Evolutionary conservation across 768 basidiomycete genomes (phyloP).

Genomic region (Leccinellum rugosiceps): DNA sequence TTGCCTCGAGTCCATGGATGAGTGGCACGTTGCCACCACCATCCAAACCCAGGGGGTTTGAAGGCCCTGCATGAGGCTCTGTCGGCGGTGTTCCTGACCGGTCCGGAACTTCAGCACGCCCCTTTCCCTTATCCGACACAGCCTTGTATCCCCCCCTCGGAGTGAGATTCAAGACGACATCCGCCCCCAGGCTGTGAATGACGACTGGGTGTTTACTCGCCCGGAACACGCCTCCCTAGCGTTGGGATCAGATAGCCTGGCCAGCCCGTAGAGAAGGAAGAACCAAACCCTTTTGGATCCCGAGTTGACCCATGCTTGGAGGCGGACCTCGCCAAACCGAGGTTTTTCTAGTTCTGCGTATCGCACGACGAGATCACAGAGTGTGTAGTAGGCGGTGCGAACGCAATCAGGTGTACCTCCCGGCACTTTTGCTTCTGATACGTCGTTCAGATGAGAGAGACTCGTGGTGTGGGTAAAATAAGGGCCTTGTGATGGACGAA

Average conservation of each 20-base stretch:
- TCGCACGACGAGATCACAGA: slow-evolving; percentile 29
- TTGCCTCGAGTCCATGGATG: neutral
- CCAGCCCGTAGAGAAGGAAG: neutral
- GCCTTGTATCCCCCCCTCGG: slow-evolving; percentile 27
- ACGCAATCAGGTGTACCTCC: slow-evolving; percentile 22
- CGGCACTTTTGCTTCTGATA: slow-evolving; percentile 20
- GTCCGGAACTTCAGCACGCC: slow-evolving; percentile 4
- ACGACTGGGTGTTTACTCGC: slow-evolving; percentile 21
- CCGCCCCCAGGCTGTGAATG: slow-evolving; percentile 26
- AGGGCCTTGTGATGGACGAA: slow-evolving; percentile 17
- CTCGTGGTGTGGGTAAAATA: slow-evolving; percentile 26
- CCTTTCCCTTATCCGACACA: slow-evolving; percentile 12
- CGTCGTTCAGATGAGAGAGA: slow-evolving; percentile 11
- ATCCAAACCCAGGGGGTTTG: neutral
- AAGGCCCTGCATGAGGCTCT: neutral
- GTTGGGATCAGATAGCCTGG: neutral
- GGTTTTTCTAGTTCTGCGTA: slow-evolving; percentile 37
- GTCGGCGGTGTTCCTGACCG: slow-evolving; percentile 1
- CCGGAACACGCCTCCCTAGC: slow-evolving; percentile 23
- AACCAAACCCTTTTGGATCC: slow-evolving; percentile 37
- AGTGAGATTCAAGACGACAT: slow-evolving; percentile 20
- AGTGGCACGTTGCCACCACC: neutral
- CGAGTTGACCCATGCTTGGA: slow-evolving; percentile 42
- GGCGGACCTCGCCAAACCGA: slow-evolving; percentile 32
- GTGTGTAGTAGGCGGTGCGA: slow-evolving; percentile 19